phyloP scores from a whole-genome alignment of 108 stramenopile species.

The Cylindrotheca fusiformis region DNA sequence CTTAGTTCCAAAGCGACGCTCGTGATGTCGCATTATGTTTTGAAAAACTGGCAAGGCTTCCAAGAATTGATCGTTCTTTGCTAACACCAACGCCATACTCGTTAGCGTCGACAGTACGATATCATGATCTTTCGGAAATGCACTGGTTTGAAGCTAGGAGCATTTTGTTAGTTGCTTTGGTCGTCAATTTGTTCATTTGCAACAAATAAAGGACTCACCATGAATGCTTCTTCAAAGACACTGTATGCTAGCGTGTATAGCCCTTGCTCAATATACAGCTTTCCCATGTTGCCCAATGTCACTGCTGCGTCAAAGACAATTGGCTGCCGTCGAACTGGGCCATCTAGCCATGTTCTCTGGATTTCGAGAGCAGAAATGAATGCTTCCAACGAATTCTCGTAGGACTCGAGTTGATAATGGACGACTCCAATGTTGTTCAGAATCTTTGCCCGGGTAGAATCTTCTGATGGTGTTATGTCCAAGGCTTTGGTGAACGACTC shows the following conservation, averaged over 20 bases:
- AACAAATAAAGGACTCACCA: slow-evolving; percentile 20
- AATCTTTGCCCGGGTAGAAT: slow-evolving; percentile 39
- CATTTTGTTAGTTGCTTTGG: no score
- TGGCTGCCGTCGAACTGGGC: slow-evolving; percentile 38
- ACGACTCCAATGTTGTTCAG: slow-evolving; percentile 58
- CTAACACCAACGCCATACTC: slow-evolving; percentile 37
- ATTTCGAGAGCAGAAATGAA: slow-evolving; percentile 50
- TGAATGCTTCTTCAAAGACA: slow-evolving; percentile 56
- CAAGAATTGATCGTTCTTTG: slow-evolving; percentile 18
- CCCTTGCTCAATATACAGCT: slow-evolving; percentile 30
- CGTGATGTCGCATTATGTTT: slow-evolving; percentile 30
- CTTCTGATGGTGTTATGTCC: slow-evolving; percentile 15
- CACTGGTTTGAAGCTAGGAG: slow-evolving; percentile 33
- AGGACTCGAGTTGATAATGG: slow-evolving; percentile 33
- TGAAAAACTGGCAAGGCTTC: slow-evolving; percentile 38
- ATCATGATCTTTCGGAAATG: slow-evolving; percentile 47
- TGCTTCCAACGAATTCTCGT: slow-evolving; percentile 26
- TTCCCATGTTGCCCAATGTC: slow-evolving; percentile 55
- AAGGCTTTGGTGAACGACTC: slow-evolving; percentile 29
- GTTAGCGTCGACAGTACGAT: slow-evolving; percentile 28
- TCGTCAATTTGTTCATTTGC: not conserved
- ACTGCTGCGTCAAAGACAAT: slow-evolving; percentile 48
- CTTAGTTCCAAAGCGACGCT: slow-evolving; percentile 32
- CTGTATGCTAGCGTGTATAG: slow-evolving; percentile 30
- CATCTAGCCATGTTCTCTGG: slow-evolving; percentile 46